Evolutionary conservation across 257 asterid species (phyloP).

Genomic region (Solanum peruvianum): DNA sequence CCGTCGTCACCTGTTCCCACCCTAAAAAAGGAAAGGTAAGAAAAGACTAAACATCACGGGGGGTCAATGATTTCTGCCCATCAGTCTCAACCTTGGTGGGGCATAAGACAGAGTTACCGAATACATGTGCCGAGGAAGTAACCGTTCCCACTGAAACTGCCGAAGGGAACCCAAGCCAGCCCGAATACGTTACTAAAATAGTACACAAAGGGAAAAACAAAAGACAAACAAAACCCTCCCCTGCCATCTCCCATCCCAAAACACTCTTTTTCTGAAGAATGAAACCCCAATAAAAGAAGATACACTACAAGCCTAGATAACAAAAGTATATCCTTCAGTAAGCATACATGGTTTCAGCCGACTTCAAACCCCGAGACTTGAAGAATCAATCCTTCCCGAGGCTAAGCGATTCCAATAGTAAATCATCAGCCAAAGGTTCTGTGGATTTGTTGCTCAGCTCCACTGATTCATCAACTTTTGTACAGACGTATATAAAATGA

Average conservation of each 20-base stretch:
- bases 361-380: neutral
- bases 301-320: neutral
- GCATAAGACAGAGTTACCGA: neutral
- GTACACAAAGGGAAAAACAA: neutral
- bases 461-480: slow-evolving; percentile 27
- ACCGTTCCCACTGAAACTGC: neutral
- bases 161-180: neutral
- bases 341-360: neutral
- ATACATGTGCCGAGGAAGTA: neutral
- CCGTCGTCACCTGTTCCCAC: neutral
- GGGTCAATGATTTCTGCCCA: neutral
- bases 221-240: neutral
- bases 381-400: neutral
- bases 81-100: neutral
- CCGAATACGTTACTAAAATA: neutral
- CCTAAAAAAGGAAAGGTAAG: neutral
- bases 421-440: slow-evolving; percentile 17
- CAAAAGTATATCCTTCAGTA: neutral
- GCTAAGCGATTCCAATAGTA: neutral
- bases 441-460: slow-evolving; percentile 10
- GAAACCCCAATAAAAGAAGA: neutral
- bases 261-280: neutral
- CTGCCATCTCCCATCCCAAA: neutral
- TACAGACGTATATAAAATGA: slow-evolving; percentile 78
- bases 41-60: neutral